A percentile compares a stretch with the other conserved stretches of the same genome.
These are phyloP conservation scores for Scheffersomyces ergatensis DNA, from an alignment of 805 yeast genomes.

Conservation along the genomic window DNA sequence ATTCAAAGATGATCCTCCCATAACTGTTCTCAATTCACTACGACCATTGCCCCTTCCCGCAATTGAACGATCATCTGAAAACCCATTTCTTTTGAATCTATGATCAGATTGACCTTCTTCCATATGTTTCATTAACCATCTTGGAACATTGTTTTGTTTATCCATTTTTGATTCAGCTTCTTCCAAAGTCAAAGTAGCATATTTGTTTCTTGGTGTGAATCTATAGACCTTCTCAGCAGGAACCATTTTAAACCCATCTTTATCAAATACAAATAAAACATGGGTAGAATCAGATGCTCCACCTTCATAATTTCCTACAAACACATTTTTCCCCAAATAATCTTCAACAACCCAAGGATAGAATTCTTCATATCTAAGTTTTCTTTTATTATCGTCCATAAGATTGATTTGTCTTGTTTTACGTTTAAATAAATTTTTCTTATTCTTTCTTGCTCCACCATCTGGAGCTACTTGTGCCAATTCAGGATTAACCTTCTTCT, in stretches of 20 bases:
- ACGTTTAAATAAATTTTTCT: slow-evolving; percentile 58
- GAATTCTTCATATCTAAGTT: slow-evolving; percentile 89
- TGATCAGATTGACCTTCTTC: slow-evolving; percentile 53
- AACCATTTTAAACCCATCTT: slow-evolving; percentile 85
- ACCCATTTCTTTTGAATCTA: slow-evolving; percentile 36
- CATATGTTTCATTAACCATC: slow-evolving; percentile 95
- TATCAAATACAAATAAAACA: slow-evolving; percentile 80
- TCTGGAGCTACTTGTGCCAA: slow-evolving; percentile 84
- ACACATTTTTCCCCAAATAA: slow-evolving; percentile 89
- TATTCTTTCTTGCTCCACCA: slow-evolving; percentile 77
- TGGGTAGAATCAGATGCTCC: slow-evolving; percentile 76
- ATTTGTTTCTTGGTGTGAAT: slow-evolving; percentile 90
- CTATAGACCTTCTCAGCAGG: slow-evolving; percentile 94
- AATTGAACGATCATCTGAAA: not conserved
- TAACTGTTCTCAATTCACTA: slow-evolving; percentile 37
- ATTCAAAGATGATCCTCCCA: slow-evolving; percentile 41
- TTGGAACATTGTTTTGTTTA: slow-evolving; percentile 69
- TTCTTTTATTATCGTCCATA: slow-evolving; percentile 79
- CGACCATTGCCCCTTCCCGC: slow-evolving; percentile 4
- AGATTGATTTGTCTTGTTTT: slow-evolving; percentile 83
- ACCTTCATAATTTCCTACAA: slow-evolving; percentile 96
- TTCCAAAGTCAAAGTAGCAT: slow-evolving; percentile 89
- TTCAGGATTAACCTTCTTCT: slow-evolving; percentile 35
- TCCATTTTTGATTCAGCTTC: slow-evolving; percentile 97
- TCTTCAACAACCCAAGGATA: slow-evolving; percentile 99